Conservation (phyloP, 805 yeast species). For the Ogataea populi-albae region DNA sequence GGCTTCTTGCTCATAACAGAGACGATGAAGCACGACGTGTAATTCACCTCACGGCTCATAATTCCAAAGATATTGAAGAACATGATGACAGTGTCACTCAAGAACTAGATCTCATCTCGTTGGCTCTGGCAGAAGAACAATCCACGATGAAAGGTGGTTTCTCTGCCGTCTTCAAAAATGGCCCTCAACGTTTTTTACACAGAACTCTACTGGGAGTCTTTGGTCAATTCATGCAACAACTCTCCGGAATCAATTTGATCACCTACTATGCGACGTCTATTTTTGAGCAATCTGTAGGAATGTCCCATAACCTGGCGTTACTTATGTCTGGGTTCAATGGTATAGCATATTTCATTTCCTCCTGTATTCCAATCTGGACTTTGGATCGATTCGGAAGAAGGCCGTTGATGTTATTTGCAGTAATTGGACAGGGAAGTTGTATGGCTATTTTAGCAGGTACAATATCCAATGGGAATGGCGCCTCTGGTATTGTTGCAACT, state of each 20-base stretch:
- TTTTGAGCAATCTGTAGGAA: constrained; percentile 48
- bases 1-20: constrained; percentile 51
- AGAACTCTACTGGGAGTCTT: constrained; percentile 48
- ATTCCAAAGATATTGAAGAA: constrained; percentile 38
- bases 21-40: constrained; percentile 49
- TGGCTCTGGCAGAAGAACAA: constrained; percentile 48
- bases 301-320: constrained; percentile 44
- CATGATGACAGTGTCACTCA: constrained; percentile 32
- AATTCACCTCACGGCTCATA: constrained; percentile 40
- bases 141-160: constrained; percentile 51
- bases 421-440: constrained; percentile 58
- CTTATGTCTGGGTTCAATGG: constrained; percentile 32
- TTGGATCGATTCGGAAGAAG: constrained; percentile 67
- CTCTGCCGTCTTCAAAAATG: constrained; percentile 40
- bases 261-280: constrained; percentile 68
- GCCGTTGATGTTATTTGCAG: constrained; percentile 56
- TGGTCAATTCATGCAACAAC: constrained; percentile 64
- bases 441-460: constrained; percentile 55
- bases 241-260: constrained; percentile 70
- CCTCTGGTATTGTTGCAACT: constrained; percentile 47
- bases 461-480: constrained; percentile 41
- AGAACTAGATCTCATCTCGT: constrained; percentile 36
- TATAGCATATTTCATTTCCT: constrained; percentile 45
- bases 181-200: constrained; percentile 40
- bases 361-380: constrained; percentile 49